A percentile compares a stretch with the other conserved stretches of the same genome.
phyloP scores from a whole-genome alignment of 129 eudicot species.

The Gnaphalium uliginosum region DNA sequence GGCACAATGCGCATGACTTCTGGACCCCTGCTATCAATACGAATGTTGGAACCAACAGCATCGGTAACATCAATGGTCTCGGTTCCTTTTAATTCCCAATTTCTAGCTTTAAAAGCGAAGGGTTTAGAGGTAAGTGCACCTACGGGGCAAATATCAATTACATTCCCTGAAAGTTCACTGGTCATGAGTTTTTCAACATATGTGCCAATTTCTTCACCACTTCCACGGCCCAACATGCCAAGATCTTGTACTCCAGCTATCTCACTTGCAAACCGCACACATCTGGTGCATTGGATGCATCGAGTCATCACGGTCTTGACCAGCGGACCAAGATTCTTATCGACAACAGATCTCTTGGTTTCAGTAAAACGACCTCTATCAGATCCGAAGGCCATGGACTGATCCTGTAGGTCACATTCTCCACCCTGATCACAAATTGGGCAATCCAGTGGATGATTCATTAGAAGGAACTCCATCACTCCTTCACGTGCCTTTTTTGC shows the following conservation, averaged over 20 bases:
- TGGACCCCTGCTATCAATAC: slow-evolving; percentile 98
- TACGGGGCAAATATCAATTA: slow-evolving; percentile 96
- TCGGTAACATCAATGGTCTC: slow-evolving; percentile 97
- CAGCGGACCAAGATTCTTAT: slow-evolving; percentile 93
- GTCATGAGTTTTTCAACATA: slow-evolving; percentile 97
- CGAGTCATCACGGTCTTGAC: slow-evolving; percentile 99
- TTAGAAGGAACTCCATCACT: slow-evolving; percentile 93
- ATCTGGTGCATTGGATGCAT: slow-evolving; percentile 97
- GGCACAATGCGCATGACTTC: slow-evolving; percentile 98
- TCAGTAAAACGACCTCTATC: slow-evolving; percentile 97
- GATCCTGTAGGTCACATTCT: slow-evolving; percentile 98
- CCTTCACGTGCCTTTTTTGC: slow-evolving; percentile 99
- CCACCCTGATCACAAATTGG: slow-evolving; percentile 99
- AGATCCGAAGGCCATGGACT: slow-evolving; percentile 99
- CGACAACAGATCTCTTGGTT: slow-evolving; percentile 95
- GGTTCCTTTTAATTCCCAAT: slow-evolving; percentile 98
- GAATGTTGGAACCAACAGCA: slow-evolving; percentile 98
- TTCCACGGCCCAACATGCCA: slow-evolving; percentile 99
- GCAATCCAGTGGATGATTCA: slow-evolving; percentile 99
- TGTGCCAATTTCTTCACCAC: slow-evolving; percentile 99
- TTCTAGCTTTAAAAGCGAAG: slow-evolving; percentile 96
- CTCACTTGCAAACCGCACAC: slow-evolving; percentile 96
- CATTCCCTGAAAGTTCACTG: slow-evolving; percentile 97
- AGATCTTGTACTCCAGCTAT: slow-evolving; percentile 97
- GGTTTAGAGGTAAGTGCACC: slow-evolving; percentile 99